These are phyloP conservation scores for Podila epicladia DNA, from an alignment of 192 early-diverging fungal species.

Conservation along the genomic window DNA sequence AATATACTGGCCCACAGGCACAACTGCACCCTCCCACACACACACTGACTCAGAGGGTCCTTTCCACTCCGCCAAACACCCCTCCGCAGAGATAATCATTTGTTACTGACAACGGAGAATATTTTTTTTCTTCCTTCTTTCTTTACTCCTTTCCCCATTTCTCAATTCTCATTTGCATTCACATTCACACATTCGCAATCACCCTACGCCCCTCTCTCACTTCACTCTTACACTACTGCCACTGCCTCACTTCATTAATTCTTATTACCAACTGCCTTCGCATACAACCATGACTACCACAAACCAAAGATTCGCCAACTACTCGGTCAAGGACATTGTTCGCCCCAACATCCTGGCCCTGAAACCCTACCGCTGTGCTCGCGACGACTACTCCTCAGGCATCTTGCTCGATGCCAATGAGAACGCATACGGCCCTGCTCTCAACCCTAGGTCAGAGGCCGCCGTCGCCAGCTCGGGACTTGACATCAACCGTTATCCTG, in stretches of 20 bases:
- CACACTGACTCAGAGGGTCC: conserved; percentile 2
- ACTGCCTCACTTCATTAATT: too few relatives aligned
- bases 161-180: background rate
- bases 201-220: background rate
- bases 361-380: conserved; percentile 96
- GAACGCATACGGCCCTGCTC: conserved; percentile 87
- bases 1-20: too few relatives aligned
- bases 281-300: conserved; percentile 15
- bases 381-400: conserved; percentile 95
- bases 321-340: conserved; percentile 69
- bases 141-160: background rate
- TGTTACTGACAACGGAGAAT: background rate
- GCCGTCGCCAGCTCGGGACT: conserved; percentile 31
- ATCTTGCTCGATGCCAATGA: conserved; percentile 99
- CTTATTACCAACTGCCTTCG: background rate
- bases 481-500: conserved; percentile 94
- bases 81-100: background rate
- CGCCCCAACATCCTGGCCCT: conserved; percentile 86
- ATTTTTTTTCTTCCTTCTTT: background rate
- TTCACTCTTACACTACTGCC: background rate
- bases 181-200: conserved; percentile 4
- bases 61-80: background rate
- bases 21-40: background rate
- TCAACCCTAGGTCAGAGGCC: conserved; percentile 38
- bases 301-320: conserved; percentile 28